Conservation (phyloP, 495 filamentous ascomycete species). For the Penicillium manginii region DNA sequence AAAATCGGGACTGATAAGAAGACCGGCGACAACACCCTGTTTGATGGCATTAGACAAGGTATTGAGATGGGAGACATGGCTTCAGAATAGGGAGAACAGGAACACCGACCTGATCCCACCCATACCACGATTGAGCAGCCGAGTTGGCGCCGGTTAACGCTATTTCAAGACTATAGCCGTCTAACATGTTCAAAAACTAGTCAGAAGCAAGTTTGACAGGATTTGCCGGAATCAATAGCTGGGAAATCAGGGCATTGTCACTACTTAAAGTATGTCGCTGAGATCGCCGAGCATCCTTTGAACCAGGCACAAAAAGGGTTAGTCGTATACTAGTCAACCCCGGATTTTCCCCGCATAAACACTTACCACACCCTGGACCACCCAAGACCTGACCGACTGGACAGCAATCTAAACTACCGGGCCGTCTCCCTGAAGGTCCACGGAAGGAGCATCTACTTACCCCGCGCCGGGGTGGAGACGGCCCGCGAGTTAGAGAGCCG, state of each 20-base stretch:
- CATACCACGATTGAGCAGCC: not conserved
- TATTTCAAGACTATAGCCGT: not conserved
- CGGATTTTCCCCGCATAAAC: not conserved
- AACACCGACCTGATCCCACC: not conserved
- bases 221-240: not conserved
- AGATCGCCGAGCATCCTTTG: not conserved
- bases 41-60: no score
- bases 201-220: not conserved
- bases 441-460: not conserved
- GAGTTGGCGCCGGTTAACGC: not conserved
- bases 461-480: not conserved
- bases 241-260: not conserved
- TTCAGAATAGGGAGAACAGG: not conserved
- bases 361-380: no score
- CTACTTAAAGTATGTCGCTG: not conserved
- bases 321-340: not conserved
- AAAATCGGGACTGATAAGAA: not conserved
- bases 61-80: not conserved
- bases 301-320: not conserved
- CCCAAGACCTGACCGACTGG: no score
- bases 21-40: not conserved
- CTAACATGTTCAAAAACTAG: not conserved
- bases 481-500: not conserved
- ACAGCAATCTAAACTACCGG: not conserved
- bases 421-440: no score